phyloP scores from a whole-genome alignment of 2,329 filamentous ascomycete genomes.

The Grosmannia huntii region DNA sequence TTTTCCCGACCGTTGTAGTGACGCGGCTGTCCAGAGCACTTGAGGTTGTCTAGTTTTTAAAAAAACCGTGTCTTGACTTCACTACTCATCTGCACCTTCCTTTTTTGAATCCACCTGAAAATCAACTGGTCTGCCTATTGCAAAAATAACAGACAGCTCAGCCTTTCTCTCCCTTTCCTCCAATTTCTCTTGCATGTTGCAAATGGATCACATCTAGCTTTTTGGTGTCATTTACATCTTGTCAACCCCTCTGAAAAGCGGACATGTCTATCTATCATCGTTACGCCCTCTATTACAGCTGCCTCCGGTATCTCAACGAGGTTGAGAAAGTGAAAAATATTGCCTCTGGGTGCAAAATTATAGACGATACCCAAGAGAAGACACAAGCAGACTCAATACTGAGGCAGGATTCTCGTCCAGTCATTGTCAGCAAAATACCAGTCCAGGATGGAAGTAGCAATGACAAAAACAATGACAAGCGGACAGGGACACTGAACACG shows the following conservation, averaged over 20 bases:
- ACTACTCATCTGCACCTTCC: not conserved
- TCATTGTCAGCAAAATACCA: not conserved
- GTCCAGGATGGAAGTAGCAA: not conserved
- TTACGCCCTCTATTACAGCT: constrained; percentile 3
- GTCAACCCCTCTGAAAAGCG: not conserved
- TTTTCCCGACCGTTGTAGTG: not conserved
- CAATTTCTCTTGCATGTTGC: not conserved
- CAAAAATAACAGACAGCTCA: not conserved
- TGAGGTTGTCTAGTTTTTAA: too few relatives aligned
- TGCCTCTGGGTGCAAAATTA: not conserved
- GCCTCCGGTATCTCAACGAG: not conserved
- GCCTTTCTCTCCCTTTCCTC: not conserved
- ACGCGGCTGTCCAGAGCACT: not conserved
- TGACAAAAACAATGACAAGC: not conserved
- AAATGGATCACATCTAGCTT: not conserved
- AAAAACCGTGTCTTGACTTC: not conserved
- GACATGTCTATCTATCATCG: constrained; percentile 9
- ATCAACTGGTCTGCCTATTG: not conserved
- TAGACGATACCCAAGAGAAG: not conserved
- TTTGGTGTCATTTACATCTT: not conserved
- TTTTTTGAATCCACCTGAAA: not conserved
- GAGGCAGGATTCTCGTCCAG: not conserved
- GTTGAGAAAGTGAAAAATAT: constrained; percentile 1
- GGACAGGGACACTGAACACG: too few relatives aligned
- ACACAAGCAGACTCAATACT: not conserved